Conservation (phyloP, 2,329 filamentous ascomycete species). For the Paraphoma chrysanthemicola region DNA sequence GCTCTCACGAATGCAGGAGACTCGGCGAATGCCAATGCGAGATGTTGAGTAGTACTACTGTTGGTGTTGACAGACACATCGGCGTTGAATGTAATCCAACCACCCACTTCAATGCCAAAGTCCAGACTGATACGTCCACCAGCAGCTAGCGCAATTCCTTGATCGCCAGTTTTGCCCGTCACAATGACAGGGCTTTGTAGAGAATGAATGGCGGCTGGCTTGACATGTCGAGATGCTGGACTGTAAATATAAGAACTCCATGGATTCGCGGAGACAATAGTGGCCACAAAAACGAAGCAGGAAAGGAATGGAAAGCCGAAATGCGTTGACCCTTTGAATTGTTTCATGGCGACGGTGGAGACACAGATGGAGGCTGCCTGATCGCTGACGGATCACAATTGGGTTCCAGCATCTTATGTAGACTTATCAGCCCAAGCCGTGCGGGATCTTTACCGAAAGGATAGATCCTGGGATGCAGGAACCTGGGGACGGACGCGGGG, state of each 20-base stretch:
- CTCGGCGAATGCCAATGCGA: conserved; percentile 20
- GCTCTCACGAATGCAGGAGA: conserved; percentile 18
- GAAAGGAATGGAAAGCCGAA: not conserved
- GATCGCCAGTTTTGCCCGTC: conserved; percentile 12
- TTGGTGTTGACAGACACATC: not conserved
- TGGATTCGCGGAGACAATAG: conserved; percentile 1
- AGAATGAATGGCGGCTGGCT: conserved; percentile 10
- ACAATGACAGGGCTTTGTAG: conserved; percentile 13
- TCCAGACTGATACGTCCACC: conserved; percentile 14
- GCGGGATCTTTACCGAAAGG: no score
- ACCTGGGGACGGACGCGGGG: not conserved
- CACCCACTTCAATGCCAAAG: conserved; percentile 20
- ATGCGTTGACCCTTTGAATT: not conserved
- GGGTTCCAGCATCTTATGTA: no score
- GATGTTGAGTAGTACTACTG: conserved; percentile 7
- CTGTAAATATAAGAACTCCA: conserved; percentile 18
- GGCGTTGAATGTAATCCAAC: conserved; percentile 16
- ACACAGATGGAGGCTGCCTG: no score
- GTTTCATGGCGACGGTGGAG: not conserved
- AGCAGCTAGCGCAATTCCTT: conserved; percentile 1
- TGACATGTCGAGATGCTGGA: conserved; percentile 13
- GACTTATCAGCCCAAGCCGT: no score
- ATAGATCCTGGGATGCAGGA: not conserved
- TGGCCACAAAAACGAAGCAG: not conserved
- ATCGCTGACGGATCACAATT: no score